phyloP scores from a whole-genome alignment of 1,284 basidiomycete species.

The Trichosporon faecale region DNA sequence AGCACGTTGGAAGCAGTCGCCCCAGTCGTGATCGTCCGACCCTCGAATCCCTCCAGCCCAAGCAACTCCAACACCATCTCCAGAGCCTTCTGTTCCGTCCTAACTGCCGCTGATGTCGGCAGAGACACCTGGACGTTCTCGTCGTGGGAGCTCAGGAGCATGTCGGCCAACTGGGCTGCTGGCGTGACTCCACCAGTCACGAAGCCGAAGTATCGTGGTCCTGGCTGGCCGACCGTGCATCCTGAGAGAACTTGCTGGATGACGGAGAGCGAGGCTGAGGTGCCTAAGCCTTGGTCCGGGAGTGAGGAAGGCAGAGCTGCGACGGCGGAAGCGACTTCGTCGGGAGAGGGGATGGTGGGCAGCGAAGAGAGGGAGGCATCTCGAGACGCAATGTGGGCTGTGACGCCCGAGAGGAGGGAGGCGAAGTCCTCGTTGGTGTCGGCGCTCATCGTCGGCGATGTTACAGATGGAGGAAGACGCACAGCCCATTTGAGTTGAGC shows the following conservation, averaged over 20 bases:
- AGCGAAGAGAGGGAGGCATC: constrained; percentile 27
- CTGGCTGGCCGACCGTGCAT: constrained; percentile 51
- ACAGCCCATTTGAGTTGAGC: too few relatives aligned
- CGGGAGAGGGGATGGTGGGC: constrained; percentile 28
- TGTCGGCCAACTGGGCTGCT: constrained; percentile 53
- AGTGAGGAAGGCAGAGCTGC: constrained; percentile 34
- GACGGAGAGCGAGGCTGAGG: constrained; percentile 34
- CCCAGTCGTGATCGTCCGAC: constrained; percentile 56
- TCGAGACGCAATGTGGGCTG: constrained; percentile 15
- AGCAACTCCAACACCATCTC: constrained; percentile 54
- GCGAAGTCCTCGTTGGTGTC: constrained; percentile 24
- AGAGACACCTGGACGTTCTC: constrained; percentile 56
- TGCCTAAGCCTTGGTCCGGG: constrained; percentile 43
- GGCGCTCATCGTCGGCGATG: background rate
- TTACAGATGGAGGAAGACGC: background rate
- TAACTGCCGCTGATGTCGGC: constrained; percentile 51
- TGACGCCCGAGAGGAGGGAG: constrained; percentile 26
- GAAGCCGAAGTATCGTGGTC: constrained; percentile 56
- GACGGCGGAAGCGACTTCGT: constrained; percentile 26
- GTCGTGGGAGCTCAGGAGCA: constrained; percentile 50
- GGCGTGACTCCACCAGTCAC: constrained; percentile 55
- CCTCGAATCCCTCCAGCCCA: constrained; percentile 42
- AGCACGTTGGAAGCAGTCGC: constrained; percentile 57
- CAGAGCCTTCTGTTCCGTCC: constrained; percentile 53
- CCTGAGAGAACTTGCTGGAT: constrained; percentile 45